Evolutionary conservation across 2,329 filamentous ascomycete genomes (phyloP).

Genomic region (Pseudohalonectria lignicola): DNA sequence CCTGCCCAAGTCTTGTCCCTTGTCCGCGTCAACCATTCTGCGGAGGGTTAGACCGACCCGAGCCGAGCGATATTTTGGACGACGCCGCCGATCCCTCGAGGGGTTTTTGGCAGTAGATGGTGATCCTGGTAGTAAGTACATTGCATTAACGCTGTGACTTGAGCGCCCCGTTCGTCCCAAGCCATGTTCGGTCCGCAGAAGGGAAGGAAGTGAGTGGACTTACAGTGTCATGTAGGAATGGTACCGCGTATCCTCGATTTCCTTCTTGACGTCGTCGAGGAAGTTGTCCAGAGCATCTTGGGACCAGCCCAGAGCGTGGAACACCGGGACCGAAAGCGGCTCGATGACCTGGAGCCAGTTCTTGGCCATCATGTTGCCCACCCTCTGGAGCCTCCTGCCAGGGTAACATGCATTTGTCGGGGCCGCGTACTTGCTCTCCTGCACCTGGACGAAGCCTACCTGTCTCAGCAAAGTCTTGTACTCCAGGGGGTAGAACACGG

Average conservation of each 20-base stretch:
- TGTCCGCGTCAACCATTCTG: no score
- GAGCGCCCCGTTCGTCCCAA: no score
- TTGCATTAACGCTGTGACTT: no score
- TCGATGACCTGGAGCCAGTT: conserved; percentile 17
- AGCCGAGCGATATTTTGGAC: neutral
- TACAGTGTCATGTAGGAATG: conserved; percentile 18
- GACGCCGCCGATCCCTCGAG: neutral
- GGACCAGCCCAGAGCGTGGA: conserved; percentile 15
- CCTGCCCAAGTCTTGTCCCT: no score
- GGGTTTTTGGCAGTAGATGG: neutral
- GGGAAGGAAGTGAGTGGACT: no score
- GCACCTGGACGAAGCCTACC: conserved; percentile 18
- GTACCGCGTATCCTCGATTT: conserved; percentile 14
- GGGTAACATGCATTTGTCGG: conserved; percentile 19
- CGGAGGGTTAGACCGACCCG: no score
- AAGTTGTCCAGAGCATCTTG: conserved; percentile 12
- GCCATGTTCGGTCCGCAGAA: no score
- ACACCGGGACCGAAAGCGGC: conserved; percentile 11
- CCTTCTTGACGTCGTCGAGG: conserved; percentile 11
- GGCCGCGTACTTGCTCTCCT: conserved; percentile 14
- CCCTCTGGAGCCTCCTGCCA: conserved; percentile 16
- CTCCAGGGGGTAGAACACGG: conserved; percentile 17
- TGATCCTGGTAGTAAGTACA: neutral
- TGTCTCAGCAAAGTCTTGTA: conserved; percentile 15
- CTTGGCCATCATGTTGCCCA: conserved; percentile 16